Percentiles rank a stretch among this genome's conserved stretches.
Evolutionary conservation across 2,329 filamentous ascomycete species (phyloP).

Genomic region (Neopestalotiopsis rosae): DNA sequence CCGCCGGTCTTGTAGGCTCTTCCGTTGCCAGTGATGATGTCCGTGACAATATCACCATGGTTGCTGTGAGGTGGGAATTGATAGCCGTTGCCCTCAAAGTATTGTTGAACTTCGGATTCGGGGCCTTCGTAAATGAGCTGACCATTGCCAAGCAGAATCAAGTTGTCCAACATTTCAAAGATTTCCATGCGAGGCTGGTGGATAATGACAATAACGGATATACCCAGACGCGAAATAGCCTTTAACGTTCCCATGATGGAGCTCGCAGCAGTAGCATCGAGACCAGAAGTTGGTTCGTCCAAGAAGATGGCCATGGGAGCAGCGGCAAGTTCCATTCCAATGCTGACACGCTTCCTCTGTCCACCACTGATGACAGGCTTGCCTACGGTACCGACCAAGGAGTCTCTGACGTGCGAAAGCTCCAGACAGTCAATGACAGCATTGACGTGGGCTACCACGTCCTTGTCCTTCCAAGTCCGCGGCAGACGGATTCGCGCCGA

Average conservation of each 20-base stretch:
- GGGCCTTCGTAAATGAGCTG: slow-evolving; percentile 60
- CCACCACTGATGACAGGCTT: slow-evolving; percentile 61
- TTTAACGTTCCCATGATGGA: slow-evolving; percentile 62
- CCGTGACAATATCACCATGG: slow-evolving; percentile 63
- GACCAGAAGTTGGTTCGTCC: slow-evolving; percentile 58
- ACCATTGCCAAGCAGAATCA: slow-evolving; percentile 61
- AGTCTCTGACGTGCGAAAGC: slow-evolving; percentile 56
- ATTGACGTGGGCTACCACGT: slow-evolving; percentile 60
- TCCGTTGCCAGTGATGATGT: slow-evolving; percentile 65
- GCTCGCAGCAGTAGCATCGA: slow-evolving; percentile 60
- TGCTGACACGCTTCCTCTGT: slow-evolving; percentile 63
- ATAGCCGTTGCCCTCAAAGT: slow-evolving; percentile 60
- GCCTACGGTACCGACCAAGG: slow-evolving; percentile 54
- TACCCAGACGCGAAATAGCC: slow-evolving; percentile 57
- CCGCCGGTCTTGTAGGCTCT: slow-evolving; percentile 52
- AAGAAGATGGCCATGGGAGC: slow-evolving; percentile 61
- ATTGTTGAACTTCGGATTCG: slow-evolving; percentile 47
- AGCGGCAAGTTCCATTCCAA: slow-evolving; percentile 63
- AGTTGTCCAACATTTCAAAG: slow-evolving; percentile 60
- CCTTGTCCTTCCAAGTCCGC: slow-evolving; percentile 51
- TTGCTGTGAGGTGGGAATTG: slow-evolving; percentile 55
- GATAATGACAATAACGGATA: slow-evolving; percentile 63
- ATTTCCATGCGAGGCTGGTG: slow-evolving; percentile 66
- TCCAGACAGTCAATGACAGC: slow-evolving; percentile 60
- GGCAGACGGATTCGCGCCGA: slow-evolving; percentile 61